Evolutionary conservation across 2,329 filamentous ascomycete genomes (phyloP).

Genomic region (Atkinsonella texensis): DNA sequence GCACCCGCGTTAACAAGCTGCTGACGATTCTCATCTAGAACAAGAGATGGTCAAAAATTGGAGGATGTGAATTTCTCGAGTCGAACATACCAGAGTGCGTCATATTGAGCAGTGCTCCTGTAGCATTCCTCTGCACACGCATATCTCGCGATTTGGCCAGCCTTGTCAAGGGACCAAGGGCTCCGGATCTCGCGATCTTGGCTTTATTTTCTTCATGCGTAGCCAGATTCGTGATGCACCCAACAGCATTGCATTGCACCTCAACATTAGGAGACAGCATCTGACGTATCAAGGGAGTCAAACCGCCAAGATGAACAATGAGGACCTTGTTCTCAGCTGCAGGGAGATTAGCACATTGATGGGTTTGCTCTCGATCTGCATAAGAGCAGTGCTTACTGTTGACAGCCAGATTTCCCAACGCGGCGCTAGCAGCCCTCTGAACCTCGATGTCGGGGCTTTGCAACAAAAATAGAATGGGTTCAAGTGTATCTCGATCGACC

Average conservation of each 20-base stretch:
- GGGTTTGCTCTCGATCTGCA: neutral
- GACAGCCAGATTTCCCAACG: slow-evolving; percentile 88
- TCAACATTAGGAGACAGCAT: slow-evolving; percentile 98
- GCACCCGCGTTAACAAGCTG: slow-evolving; percentile 94
- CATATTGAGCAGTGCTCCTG: slow-evolving; percentile 94
- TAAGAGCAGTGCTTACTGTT: slow-evolving; percentile 57
- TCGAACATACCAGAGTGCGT: slow-evolving; percentile 75
- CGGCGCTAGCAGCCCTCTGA: slow-evolving; percentile 89
- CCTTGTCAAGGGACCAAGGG: slow-evolving; percentile 77
- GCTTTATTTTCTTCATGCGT: slow-evolving; percentile 99
- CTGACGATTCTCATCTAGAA: slow-evolving; percentile 84
- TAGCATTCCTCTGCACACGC: slow-evolving; percentile 95
- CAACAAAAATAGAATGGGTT: slow-evolving; percentile 89
- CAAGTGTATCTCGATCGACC: slow-evolving; percentile 87
- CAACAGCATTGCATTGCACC: slow-evolving; percentile 97
- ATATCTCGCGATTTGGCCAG: slow-evolving; percentile 97
- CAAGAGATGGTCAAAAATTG: neutral
- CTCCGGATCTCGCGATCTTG: slow-evolving; percentile 91
- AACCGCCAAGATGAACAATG: slow-evolving; percentile 83
- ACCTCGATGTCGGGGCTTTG: slow-evolving; percentile 96
- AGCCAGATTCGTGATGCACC: slow-evolving; percentile 95
- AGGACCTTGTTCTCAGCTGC: slow-evolving; percentile 93
- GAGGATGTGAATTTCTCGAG: neutral
- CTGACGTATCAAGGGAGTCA: slow-evolving; percentile 86
- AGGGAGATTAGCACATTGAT: slow-evolving; percentile 27